Base-by-base conservation (phyloP, 768 basidiomycete genomes). In the Clitopilus passeckerianus region DNA sequence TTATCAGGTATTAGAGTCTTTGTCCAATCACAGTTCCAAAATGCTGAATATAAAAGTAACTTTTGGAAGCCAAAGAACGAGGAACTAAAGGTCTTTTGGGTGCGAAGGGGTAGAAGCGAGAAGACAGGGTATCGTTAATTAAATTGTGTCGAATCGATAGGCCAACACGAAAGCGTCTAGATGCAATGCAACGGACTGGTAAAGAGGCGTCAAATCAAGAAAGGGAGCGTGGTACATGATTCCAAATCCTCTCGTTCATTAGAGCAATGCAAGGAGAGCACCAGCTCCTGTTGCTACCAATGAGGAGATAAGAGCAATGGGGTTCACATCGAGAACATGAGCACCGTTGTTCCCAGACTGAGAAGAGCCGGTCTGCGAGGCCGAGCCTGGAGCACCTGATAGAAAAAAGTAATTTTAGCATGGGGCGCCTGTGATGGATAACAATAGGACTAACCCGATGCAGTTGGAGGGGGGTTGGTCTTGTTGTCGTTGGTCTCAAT, bases 401-500 rank as follows among this genome's bases (percentile, higher is more conserved):
- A 73, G 52, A 34, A 87, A 71, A 56, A 87, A 75, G 16, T 86
- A 74, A 1, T 84, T 86, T 0, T 50, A 22, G 53, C 8, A 88
- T 52, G 87, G 81, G 0, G 85, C 85, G 9, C 80, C 80, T 0
- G 84, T 86, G 14, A 20, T 89, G 65, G 8, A 79, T 67, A 12
- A 82, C 81, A 12, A n/a, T 9, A 33, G 0, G 78, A 87, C 73
- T 84, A 81, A 35, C 89, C 88, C 63, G 83, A 76, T 60, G 74
- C 57, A 10, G 46, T 50, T 30, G 63, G 71, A 68, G 81, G 81
- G 5, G 86, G 85, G 67, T 87, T 82, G 24, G 85, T 80, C 27
- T 62, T 62, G 74, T 93, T 94, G 69, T 88, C 75, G 67, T 89
- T 90, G 2, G 89, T 90, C 77, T 95, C 92, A 60, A 91, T 76